Evolutionary conservation across 805 yeast species (phyloP).

Genomic region (Cyberlindnera mississippiensis): DNA sequence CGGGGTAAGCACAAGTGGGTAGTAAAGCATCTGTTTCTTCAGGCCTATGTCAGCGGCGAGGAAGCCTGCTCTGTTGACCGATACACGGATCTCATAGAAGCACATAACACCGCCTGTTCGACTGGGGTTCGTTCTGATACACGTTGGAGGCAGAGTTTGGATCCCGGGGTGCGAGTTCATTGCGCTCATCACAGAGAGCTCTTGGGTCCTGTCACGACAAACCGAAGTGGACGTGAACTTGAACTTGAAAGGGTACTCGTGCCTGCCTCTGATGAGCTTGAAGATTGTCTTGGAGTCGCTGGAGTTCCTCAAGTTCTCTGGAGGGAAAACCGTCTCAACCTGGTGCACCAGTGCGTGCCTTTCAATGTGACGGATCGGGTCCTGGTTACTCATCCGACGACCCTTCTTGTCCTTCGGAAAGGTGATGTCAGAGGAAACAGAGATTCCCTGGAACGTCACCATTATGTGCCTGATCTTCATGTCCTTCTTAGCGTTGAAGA

Average conservation of each 20-base stretch:
- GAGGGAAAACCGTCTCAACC: constrained; percentile 1
- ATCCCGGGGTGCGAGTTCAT: not conserved
- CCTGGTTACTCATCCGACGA: not conserved
- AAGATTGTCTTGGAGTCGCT: not conserved
- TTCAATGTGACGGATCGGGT: constrained; percentile 1
- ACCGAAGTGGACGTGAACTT: not conserved
- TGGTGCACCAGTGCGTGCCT: constrained; percentile 3
- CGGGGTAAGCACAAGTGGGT: not conserved
- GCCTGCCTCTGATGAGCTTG: constrained; percentile 1
- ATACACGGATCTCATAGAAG: constrained; percentile 2
- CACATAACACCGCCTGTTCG: constrained; percentile 3
- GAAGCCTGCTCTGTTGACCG: constrained; percentile 2
- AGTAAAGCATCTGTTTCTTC: constrained; percentile 1
- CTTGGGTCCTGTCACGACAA: constrained; percentile 1
- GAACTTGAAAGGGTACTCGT: constrained; percentile 5
- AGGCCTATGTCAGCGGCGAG: not conserved
- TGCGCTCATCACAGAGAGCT: not conserved
- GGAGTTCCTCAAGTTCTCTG: not conserved
- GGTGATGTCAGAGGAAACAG: constrained; percentile 1
- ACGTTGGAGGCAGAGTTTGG: constrained; percentile 1
- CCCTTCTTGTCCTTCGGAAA: not conserved
- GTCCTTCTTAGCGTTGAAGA: constrained; percentile 2
- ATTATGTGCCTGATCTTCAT: not conserved
- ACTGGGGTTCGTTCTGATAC: not conserved
- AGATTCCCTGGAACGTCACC: constrained; percentile 2